Conservation (phyloP, 192 early-diverging fungal species). For the Mortierella alpina region DNA sequence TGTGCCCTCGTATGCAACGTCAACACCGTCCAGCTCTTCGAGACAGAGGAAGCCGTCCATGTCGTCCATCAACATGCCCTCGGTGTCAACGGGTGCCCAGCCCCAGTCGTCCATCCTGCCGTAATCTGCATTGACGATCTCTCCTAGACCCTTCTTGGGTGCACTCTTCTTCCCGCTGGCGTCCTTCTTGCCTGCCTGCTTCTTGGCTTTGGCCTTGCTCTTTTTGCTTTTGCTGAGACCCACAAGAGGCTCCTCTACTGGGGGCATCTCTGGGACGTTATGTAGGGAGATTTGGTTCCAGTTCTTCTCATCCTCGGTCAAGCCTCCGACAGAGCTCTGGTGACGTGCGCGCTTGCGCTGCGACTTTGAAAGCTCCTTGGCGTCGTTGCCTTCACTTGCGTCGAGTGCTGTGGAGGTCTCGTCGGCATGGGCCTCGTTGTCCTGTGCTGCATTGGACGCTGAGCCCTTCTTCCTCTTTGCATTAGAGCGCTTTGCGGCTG, state of each 20-base stretch:
- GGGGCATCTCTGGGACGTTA: conserved; percentile 23
- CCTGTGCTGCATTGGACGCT: background rate
- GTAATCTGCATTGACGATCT: conserved; percentile 40
- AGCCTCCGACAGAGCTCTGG: background rate
- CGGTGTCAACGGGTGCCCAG: conserved; percentile 69
- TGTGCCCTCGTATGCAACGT: conserved; percentile 77
- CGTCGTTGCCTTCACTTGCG: background rate
- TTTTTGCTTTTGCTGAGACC: conserved; percentile 9
- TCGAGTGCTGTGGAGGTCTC: background rate
- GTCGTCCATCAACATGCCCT: conserved; percentile 69
- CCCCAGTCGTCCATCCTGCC: conserved; percentile 60
- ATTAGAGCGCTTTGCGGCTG: conserved; percentile 36
- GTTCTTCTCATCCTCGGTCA: conserved; percentile 42
- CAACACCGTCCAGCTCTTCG: conserved; percentile 89
- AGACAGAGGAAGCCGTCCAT: conserved; percentile 86
- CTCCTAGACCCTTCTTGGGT: background rate
- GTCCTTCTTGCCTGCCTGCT: background rate
- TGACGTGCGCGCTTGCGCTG: conserved; percentile 51
- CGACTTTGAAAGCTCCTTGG: conserved; percentile 45
- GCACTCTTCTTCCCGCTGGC: conserved; percentile 8
- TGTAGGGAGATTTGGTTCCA: conserved; percentile 41
- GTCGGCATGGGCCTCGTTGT: background rate
- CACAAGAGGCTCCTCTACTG: conserved; percentile 5
- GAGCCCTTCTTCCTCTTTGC: conserved; percentile 47
- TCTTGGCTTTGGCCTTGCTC: conserved; percentile 3